These are phyloP conservation scores for Bipolaris cookei DNA, from an alignment of 2,329 filamentous ascomycete genomes.

Conservation along the genomic window DNA sequence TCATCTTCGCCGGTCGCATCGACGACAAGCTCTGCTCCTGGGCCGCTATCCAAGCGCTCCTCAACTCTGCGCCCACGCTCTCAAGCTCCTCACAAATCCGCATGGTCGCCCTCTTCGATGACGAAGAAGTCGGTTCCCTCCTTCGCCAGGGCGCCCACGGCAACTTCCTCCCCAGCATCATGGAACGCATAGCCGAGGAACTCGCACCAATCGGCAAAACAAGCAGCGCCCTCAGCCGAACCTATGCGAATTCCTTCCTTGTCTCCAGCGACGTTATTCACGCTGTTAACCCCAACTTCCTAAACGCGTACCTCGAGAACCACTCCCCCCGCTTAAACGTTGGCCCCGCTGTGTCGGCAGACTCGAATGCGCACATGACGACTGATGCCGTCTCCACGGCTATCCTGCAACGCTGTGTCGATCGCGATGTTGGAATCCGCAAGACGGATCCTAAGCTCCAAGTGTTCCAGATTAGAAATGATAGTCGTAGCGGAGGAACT, in stretches of 20 bases:
- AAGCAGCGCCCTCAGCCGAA: conserved; percentile 72
- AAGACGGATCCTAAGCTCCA: conserved; percentile 68
- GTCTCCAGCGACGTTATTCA: conserved; percentile 93
- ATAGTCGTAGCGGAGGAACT: conserved; percentile 85
- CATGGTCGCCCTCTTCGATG: conserved; percentile 91
- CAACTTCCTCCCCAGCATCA: conserved; percentile 82
- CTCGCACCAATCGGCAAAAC: conserved; percentile 56
- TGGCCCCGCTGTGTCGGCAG: conserved; percentile 78
- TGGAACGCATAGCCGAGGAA: conserved; percentile 81
- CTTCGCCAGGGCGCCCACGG: conserved; percentile 87
- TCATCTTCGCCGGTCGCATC: conserved; percentile 93
- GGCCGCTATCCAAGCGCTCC: conserved; percentile 82
- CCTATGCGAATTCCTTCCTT: conserved; percentile 90
- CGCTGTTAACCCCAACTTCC: conserved; percentile 93
- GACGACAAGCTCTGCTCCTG: conserved; percentile 98
- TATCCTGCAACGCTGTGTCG: conserved; percentile 78
- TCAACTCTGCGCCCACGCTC: conserved; percentile 63
- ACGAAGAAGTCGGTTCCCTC: conserved; percentile 93
- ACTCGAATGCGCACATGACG: conserved; percentile 95
- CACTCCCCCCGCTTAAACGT: conserved; percentile 90
- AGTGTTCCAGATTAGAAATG: conserved; percentile 94
- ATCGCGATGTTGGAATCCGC: conserved; percentile 58
- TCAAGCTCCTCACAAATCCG: conserved; percentile 75
- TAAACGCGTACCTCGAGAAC: conserved; percentile 78
- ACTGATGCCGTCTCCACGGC: conserved; percentile 87